These are phyloP conservation scores for Aureobasidium vineae DNA, from an alignment of 2,329 filamentous ascomycete species.

Conservation along the genomic window DNA sequence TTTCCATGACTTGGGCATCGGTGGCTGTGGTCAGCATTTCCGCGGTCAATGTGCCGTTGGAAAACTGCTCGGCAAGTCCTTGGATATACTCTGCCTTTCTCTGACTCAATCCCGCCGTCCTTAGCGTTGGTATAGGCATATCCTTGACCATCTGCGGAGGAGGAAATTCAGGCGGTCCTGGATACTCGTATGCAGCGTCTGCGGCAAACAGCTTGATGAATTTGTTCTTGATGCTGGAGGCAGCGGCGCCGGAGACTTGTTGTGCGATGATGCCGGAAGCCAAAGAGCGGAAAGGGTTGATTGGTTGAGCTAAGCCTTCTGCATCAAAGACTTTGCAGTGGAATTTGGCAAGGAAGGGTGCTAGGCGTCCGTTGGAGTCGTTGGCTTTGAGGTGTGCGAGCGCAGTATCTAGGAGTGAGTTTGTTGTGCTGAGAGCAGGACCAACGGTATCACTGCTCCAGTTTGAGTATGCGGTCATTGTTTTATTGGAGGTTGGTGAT, in stretches of 20 bases:
- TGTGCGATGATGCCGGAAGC: slow-evolving; percentile 90
- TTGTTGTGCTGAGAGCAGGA: slow-evolving; percentile 56
- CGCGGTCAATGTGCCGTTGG: slow-evolving; percentile 69
- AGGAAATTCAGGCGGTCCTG: slow-evolving; percentile 58
- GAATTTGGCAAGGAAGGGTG: slow-evolving; percentile 68
- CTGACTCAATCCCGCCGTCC: slow-evolving; percentile 84
- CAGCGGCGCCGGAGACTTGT: slow-evolving; percentile 91
- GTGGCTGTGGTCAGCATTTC: slow-evolving; percentile 71
- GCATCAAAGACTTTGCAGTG: slow-evolving; percentile 77
- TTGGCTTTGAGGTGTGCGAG: slow-evolving; percentile 69
- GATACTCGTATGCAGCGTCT: slow-evolving; percentile 34
- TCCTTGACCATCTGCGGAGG: slow-evolving; percentile 69
- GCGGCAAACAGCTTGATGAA: slow-evolving; percentile 70
- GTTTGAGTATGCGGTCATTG: slow-evolving; percentile 53
- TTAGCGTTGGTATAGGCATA: slow-evolving; percentile 64
- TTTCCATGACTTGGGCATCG: slow-evolving; percentile 82
- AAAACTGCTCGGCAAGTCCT: slow-evolving; percentile 81
- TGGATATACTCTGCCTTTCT: slow-evolving; percentile 94
- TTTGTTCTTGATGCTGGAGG: slow-evolving; percentile 81
- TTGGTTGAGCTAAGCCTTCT: slow-evolving; percentile 74
- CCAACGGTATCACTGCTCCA: slow-evolving; percentile 40
- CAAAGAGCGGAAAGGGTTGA: slow-evolving; percentile 85
- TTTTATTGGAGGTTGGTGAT: slow-evolving; percentile 66
- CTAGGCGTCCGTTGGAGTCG: slow-evolving; percentile 64
- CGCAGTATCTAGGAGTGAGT: slow-evolving; percentile 71